phyloP scores from a whole-genome alignment of 352 stramenopile species.

The Globisporangium nunn region DNA sequence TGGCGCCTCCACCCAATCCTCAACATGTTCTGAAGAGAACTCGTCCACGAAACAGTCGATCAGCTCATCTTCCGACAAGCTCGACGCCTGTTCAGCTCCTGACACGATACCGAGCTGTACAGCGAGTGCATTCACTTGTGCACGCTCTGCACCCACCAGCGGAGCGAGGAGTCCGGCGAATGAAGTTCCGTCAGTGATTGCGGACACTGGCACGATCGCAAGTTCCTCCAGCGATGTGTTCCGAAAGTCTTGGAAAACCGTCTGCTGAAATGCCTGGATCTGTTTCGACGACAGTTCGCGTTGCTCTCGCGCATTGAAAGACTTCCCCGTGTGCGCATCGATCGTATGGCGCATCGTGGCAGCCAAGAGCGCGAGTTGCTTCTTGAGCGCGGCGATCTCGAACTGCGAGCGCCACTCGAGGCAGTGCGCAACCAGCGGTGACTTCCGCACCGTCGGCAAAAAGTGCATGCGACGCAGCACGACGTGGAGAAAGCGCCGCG shows the following conservation, averaged over 20 bases:
- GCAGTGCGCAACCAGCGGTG: constrained; percentile 29
- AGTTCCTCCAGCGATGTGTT: constrained; percentile 48
- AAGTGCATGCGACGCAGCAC: constrained; percentile 68
- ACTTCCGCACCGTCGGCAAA: constrained; percentile 27
- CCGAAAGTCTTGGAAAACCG: constrained; percentile 36
- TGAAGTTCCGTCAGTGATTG: constrained; percentile 32
- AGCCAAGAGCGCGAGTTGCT: constrained; percentile 64
- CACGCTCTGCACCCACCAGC: constrained; percentile 26
- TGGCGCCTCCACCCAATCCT: constrained; percentile 15
- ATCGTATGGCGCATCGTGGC: constrained; percentile 73
- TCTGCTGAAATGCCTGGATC: constrained; percentile 73
- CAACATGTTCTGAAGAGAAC: constrained; percentile 32
- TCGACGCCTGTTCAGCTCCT: constrained; percentile 23
- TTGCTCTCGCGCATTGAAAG: constrained; percentile 43
- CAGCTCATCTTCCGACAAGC: constrained; percentile 31
- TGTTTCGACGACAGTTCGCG: constrained; percentile 34
- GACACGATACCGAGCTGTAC: constrained; percentile 43
- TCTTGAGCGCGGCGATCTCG: constrained; percentile 37
- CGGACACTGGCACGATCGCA: constrained; percentile 44
- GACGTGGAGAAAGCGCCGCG: constrained; percentile 75
- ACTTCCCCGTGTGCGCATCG: constrained; percentile 73
- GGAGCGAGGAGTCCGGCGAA: constrained; percentile 37
- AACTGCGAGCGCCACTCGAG: constrained; percentile 25
- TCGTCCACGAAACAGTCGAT: constrained; percentile 51
- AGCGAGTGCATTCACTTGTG: constrained; percentile 26